phyloP scores from a whole-genome alignment of 2,329 filamentous ascomycete genomes.

The Beauveria asiatica region DNA sequence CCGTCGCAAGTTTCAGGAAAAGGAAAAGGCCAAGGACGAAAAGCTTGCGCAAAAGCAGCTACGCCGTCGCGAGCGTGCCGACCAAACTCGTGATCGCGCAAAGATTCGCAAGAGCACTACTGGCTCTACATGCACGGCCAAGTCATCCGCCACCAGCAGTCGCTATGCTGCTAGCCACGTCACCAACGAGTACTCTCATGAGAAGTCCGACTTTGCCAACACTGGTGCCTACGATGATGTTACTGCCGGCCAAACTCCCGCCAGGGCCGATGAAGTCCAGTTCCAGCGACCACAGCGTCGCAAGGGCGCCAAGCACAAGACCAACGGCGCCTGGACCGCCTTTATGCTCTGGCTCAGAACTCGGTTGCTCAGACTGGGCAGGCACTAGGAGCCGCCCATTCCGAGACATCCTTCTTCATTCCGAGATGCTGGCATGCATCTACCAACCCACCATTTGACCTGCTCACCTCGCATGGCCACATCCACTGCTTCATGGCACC shows the following conservation, averaged over 20 bases:
- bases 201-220: constrained; percentile 32
- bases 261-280: constrained; percentile 32
- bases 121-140: constrained; percentile 23
- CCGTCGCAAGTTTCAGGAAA: constrained; percentile 54
- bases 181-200: constrained; percentile 17
- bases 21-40: constrained; percentile 52
- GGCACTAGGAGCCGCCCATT: constrained; percentile 23
- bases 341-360: constrained; percentile 58
- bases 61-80: constrained; percentile 49
- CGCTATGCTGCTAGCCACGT: constrained; percentile 18
- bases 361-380: constrained; percentile 32
- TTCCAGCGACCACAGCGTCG: constrained; percentile 36
- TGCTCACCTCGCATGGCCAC: not conserved
- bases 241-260: constrained; percentile 16
- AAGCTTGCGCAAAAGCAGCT: constrained; percentile 53
- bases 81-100: constrained; percentile 40
- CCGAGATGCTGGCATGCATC: not conserved
- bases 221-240: constrained; percentile 17
- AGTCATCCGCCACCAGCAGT: constrained; percentile 23
- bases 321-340: constrained; percentile 52
- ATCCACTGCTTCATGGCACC: not conserved
- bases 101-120: constrained; percentile 32
- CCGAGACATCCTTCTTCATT: not conserved
- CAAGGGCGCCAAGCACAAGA: constrained; percentile 49
- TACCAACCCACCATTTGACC: not conserved